Evolutionary conservation across 148 eudicot species (phyloP), one percentile per base, ranked within the genome.

Genomic region (Chenopodium quinoa): DNA sequence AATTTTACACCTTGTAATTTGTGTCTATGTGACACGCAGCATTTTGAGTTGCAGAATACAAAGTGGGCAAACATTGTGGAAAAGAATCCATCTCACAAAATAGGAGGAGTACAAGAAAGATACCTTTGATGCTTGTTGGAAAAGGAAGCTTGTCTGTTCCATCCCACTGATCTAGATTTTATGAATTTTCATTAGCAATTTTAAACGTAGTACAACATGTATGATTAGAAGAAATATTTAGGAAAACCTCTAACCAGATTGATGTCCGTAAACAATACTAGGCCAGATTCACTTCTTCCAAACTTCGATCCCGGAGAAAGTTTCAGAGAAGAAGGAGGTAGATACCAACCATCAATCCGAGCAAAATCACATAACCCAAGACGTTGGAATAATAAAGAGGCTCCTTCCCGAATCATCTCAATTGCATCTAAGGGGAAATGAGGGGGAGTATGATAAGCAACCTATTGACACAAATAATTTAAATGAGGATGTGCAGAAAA

Each of bases 71-170:
- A 63, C 29, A 37, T 13, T 9, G 29, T 20, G 56, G 40, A 37
- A 37, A 37, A 37, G 40, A 37, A 37, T 37, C 40, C 40, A 5
- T 37, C 40, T 5, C 40, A 4, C 40, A 37, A 37, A 47, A 77
- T 44, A 29, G 71, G 64, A 27, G 71, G 23, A 25, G 56, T 50
- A 13, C 56, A 56, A 16, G 48, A 17, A 52, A 52, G n/a, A 40
- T 85, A 94, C 98, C 98, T 90, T 94, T 81, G 98, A 90, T 63
- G 98, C 92, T 88, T 94, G 98, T 86, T 94, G 98, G 87, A 94
- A 94, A 71, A 94, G 86, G 86, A 94, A 94, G 89, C 98, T 94
- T 64, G 97, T 94, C 86, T 94, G 98, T 86, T 94, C 98, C 98
- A 94, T 94, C 75, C 98, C 98, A 85, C 98, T 94, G 75, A 94